Conservation (phyloP, 768 basidiomycete genomes). For the Strobilomyces echinocephalus region DNA sequence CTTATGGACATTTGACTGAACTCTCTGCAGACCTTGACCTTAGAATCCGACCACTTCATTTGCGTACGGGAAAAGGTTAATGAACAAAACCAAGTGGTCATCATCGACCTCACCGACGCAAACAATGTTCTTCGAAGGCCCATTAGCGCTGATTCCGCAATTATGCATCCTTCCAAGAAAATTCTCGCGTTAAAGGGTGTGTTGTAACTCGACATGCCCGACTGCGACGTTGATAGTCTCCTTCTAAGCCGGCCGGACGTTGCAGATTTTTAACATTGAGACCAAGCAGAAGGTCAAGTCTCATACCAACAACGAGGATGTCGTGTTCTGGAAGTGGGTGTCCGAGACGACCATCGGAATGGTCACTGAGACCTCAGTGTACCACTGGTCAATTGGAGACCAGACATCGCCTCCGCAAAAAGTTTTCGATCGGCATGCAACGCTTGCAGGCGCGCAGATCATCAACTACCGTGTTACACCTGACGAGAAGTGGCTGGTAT, state of each 20-base stretch:
- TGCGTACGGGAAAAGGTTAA: conserved; percentile 95
- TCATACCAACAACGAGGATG: conserved; percentile 88
- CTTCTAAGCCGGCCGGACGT: conserved; percentile 75
- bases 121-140: conserved; percentile 95
- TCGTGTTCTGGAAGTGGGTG: conserved; percentile 99
- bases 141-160: conserved; percentile 97
- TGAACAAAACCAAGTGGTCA: conserved; percentile 96
- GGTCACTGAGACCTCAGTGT: conserved; percentile 91
- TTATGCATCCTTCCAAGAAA: conserved; percentile 97
- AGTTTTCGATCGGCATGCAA: conserved; percentile 93
- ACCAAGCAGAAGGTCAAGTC: conserved; percentile 97
- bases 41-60: conserved; percentile 98
- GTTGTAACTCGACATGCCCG: background rate
- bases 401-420: conserved; percentile 78
- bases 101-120: conserved; percentile 95
- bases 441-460: conserved; percentile 92
- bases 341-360: conserved; percentile 87
- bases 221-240: conserved; percentile 2
- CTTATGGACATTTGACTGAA: background rate
- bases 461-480: conserved; percentile 94
- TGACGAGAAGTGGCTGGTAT: conserved; percentile 96
- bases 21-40: conserved; percentile 70
- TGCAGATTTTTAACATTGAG: conserved; percentile 98
- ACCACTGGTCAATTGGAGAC: conserved; percentile 83
- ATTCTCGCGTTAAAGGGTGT: conserved; percentile 90